These are phyloP conservation scores for Rhynchosporium agropyri DNA, from an alignment of 2,329 filamentous ascomycete species.

Conservation along the genomic window DNA sequence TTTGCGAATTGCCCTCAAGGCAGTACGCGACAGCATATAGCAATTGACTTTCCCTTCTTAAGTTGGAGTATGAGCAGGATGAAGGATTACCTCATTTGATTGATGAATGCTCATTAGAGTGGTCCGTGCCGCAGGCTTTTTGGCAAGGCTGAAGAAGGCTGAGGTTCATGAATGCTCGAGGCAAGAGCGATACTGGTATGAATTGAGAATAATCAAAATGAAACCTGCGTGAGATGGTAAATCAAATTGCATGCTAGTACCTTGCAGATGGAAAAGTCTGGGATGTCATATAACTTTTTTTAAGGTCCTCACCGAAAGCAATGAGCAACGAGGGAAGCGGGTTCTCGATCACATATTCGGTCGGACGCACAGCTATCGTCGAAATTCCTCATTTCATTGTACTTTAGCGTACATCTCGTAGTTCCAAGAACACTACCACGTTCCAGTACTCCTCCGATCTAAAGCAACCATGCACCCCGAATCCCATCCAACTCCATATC, in stretches of 20 bases:
- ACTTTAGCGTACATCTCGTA: background rate
- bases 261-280: too few species aligned
- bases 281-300: too few species aligned
- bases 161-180: background rate
- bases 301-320: too few species aligned
- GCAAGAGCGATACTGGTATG: too few species aligned
- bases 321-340: too few species aligned
- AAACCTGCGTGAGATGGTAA: too few species aligned
- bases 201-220: too few species aligned
- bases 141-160: slow-evolving; percentile 5
- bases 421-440: background rate
- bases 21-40: slow-evolving; percentile 37
- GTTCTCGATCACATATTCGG: too few species aligned
- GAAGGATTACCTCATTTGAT: background rate
- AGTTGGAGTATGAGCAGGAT: background rate
- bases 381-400: background rate
- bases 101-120: background rate
- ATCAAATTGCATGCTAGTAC: too few species aligned
- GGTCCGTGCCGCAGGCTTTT: slow-evolving; percentile 15
- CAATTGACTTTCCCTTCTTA: slow-evolving; percentile 14
- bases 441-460: slow-evolving; percentile 11
- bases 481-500: slow-evolving; percentile 7
- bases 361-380: background rate
- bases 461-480: background rate
- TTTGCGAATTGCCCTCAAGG: slow-evolving; percentile 28